Evolutionary conservation across 2,329 filamentous ascomycete genomes (phyloP).

Genomic region (Teratosphaeria nubilosa): DNA sequence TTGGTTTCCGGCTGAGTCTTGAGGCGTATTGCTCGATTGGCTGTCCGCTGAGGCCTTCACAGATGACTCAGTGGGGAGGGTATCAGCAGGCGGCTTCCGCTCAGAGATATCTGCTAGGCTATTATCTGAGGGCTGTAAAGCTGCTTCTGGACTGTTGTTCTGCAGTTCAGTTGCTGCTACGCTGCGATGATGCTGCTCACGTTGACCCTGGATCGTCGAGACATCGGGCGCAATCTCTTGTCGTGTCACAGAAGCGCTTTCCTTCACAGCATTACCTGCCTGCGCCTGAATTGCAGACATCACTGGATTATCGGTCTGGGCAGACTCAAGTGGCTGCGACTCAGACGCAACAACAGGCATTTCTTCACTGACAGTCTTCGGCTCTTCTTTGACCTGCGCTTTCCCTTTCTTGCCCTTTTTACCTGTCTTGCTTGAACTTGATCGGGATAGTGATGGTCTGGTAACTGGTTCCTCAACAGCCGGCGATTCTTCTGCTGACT

Average conservation of each 20-base stretch:
- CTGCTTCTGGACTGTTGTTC: neutral
- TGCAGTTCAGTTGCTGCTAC: neutral
- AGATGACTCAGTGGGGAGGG: neutral
- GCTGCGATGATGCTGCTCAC: neutral
- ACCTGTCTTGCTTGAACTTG: constrained; percentile 3
- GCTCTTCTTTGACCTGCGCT: neutral
- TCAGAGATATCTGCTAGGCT: neutral
- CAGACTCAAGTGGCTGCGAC: neutral
- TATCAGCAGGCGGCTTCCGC: neutral
- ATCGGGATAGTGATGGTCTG: constrained; percentile 1
- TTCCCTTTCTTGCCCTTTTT: constrained; percentile 20
- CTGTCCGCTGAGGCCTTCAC: neutral
- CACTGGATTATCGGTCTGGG: neutral
- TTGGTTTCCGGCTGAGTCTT: neutral
- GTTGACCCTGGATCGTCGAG: neutral
- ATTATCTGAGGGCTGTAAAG: neutral
- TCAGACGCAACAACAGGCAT: neutral
- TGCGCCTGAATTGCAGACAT: neutral
- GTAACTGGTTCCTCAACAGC: neutral
- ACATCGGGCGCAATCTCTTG: neutral
- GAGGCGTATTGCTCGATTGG: neutral
- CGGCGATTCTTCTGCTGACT: neutral
- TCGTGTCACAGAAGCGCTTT: neutral
- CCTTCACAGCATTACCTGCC: neutral
- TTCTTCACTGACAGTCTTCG: neutral